A percentile compares a stretch with the other conserved stretches of the same genome.
Conservation (phyloP, 805 yeast genomes). For the Cyberlindnera maritima region DNA sequence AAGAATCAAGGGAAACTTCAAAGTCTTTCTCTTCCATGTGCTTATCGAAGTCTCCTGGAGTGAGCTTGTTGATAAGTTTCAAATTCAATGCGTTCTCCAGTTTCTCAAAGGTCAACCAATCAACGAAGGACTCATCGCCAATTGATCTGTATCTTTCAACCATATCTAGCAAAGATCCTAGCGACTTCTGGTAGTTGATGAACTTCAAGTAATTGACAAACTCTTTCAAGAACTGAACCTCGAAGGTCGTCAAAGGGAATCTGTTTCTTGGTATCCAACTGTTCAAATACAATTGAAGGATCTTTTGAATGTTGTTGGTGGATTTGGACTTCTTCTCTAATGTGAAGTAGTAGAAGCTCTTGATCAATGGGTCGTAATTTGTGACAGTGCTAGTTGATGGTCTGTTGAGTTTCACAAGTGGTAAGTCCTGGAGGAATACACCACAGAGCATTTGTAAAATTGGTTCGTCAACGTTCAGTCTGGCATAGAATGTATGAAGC, state of each 20-base stretch:
- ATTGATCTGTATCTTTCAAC: constrained; percentile 13
- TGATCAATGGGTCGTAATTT: constrained; percentile 31
- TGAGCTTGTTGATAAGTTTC: constrained; percentile 8
- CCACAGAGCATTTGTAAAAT: constrained; percentile 27
- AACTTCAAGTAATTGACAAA: constrained; percentile 23
- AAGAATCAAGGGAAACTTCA: constrained; percentile 3
- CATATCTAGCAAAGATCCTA: constrained; percentile 10
- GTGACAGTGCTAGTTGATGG: constrained; percentile 5
- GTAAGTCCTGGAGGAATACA: constrained; percentile 13
- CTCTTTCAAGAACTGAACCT: constrained; percentile 16
- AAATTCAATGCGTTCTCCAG: constrained; percentile 16
- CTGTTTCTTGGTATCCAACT: constrained; percentile 31
- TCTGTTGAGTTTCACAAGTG: constrained; percentile 14
- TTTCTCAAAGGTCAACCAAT: constrained; percentile 15
- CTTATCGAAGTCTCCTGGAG: constrained; percentile 6
- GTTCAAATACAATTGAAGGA: constrained; percentile 29
- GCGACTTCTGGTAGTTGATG: constrained; percentile 17
- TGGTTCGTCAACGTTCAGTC: constrained; percentile 17
- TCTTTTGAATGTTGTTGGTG: constrained; percentile 30
- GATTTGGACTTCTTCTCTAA: constrained; percentile 33
- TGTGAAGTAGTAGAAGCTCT: constrained; percentile 32
- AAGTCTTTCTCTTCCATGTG: neutral
- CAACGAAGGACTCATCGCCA: constrained; percentile 7
- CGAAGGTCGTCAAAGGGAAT: constrained; percentile 14
- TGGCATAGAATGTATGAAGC: constrained; percentile 8